Evolutionary conservation across 495 filamentous ascomycete species (phyloP).

Genomic region (Sporormia fimetaria): DNA sequence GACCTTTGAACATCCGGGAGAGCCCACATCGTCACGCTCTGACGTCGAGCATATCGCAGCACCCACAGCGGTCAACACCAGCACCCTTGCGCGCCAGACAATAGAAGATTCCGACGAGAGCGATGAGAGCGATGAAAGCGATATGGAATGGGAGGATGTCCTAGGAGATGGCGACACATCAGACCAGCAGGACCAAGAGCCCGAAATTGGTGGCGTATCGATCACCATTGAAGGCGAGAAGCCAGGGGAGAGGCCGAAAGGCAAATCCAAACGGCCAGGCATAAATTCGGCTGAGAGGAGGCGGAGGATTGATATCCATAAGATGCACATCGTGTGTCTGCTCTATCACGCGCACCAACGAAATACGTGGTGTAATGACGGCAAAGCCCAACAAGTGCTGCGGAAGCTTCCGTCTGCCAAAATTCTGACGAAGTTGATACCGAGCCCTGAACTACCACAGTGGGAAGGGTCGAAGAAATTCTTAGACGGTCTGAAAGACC

Average conservation of each 20-base stretch:
- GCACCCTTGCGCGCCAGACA: background rate
- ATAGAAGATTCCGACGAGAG: conserved; percentile 1
- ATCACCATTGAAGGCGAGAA: conserved; percentile 47
- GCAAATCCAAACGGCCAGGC: conserved; percentile 40
- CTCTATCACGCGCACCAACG: conserved; percentile 60
- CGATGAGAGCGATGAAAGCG: conserved; percentile 43
- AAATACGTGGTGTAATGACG: conserved; percentile 84
- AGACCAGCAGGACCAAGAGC: conserved; percentile 27
- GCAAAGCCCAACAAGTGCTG: conserved; percentile 25
- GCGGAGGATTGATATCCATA: conserved; percentile 66
- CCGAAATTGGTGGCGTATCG: conserved; percentile 38
- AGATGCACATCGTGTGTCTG: conserved; percentile 73
- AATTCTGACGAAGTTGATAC: conserved; percentile 40
- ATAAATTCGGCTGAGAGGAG: conserved; percentile 60
- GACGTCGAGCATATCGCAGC: too few relatives aligned
- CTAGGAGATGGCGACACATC: conserved; percentile 34
- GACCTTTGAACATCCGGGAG: too few relatives aligned
- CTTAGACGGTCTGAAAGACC: conserved; percentile 62
- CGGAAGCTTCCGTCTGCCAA: conserved; percentile 16
- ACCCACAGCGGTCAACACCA: background rate
- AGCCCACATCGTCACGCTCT: too few relatives aligned
- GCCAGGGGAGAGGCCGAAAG: conserved; percentile 31
- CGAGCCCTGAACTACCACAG: conserved; percentile 51
- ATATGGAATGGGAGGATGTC: conserved; percentile 63
- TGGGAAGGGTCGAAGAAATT: conserved; percentile 61